Conservation (phyloP, 169 alveolate species). For the Eimeria brunetti region DNA sequence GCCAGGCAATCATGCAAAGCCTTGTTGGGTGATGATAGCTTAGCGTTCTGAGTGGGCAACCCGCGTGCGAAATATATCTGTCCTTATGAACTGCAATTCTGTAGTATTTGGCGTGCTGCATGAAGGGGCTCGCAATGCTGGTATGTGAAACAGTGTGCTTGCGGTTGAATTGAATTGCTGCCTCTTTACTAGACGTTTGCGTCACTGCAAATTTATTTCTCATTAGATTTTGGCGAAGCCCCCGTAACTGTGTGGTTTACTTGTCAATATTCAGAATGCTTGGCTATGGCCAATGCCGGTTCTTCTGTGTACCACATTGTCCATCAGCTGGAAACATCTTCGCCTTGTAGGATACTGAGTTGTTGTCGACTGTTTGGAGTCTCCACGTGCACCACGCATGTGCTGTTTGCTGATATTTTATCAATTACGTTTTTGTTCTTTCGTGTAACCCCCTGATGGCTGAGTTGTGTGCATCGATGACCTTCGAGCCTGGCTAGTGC, state of each 20-base stretch:
- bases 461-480: background rate
- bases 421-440: background rate
- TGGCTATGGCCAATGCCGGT: background rate
- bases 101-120: too few species aligned
- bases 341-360: background rate
- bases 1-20: too few species aligned
- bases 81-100: too few species aligned
- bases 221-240: background rate
- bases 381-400: background rate
- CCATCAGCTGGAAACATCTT: background rate
- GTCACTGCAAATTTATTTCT: background rate
- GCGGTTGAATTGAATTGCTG: background rate
- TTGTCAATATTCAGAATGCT: background rate
- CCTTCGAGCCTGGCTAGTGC: background rate
- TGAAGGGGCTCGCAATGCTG: too few species aligned
- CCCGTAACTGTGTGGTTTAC: background rate
- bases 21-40: too few species aligned
- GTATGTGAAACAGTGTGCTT: background rate
- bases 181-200: background rate
- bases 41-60: too few species aligned
- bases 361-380: background rate
- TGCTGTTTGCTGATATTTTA: background rate
- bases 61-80: too few species aligned
- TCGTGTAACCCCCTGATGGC: background rate
- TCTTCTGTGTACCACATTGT: background rate